Evolutionary conservation across 352 stramenopile genomes (phyloP).

Genomic region (Peronospora farinosa): DNA sequence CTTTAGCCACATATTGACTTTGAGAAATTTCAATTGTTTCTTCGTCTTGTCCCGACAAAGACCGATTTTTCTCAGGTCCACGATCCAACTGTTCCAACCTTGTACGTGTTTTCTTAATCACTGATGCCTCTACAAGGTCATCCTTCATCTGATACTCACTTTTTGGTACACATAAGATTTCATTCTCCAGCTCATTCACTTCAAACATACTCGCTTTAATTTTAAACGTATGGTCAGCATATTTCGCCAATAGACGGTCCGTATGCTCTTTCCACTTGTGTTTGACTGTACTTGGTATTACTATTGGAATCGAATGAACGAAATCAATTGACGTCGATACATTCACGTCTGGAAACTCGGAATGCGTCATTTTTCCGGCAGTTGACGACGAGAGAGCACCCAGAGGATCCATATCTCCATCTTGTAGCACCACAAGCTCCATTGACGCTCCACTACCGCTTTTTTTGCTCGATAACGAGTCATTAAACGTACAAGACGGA

Average conservation of each 20-base stretch:
- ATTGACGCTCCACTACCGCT: conserved; percentile 1
- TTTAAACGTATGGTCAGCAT: conserved; percentile 57
- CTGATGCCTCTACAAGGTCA: conserved; percentile 29
- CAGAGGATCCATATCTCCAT: conserved; percentile 65
- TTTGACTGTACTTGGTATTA: conserved; percentile 36
- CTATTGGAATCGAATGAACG: neutral
- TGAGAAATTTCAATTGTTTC: conserved; percentile 72
- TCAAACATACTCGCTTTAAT: conserved; percentile 81
- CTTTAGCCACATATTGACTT: conserved; percentile 70
- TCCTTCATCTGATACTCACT: conserved; percentile 36
- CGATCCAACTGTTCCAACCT: conserved; percentile 61
- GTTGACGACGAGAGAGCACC: conserved; percentile 34
- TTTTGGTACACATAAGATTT: conserved; percentile 39
- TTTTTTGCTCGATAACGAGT: conserved; percentile 6
- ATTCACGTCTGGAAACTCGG: neutral
- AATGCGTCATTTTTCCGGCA: neutral
- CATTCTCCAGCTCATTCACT: conserved; percentile 54
- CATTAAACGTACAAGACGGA: conserved; percentile 4
- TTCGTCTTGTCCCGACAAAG: conserved; percentile 18
- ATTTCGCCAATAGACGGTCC: conserved; percentile 58
- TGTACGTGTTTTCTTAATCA: conserved; percentile 64
- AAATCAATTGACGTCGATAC: conserved; percentile 5
- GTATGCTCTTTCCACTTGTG: conserved; percentile 62
- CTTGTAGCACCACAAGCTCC: conserved; percentile 56
- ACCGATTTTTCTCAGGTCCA: neutral